phyloP scores from a whole-genome alignment of 306 rosid genomes.

The peach (Prunus persica) region Prunus_persica_NCBIv2 NC_034010.1:3399001-3399500 shows the following conservation, averaged over 20 bases:
- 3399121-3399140: constrained; percentile 28
- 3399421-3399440: constrained; percentile 57
- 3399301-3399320: constrained; percentile 55
- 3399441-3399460: constrained; percentile 37
- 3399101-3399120: constrained; percentile 56
- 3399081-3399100: constrained; percentile 69
- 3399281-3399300: constrained; percentile 56
- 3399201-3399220: no score
- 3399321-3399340: constrained; percentile 65
- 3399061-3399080: constrained; percentile 78
- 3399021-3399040: constrained; percentile 62
- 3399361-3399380: constrained; percentile 60
- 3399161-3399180: no score
- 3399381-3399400: constrained; percentile 90
- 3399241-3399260: constrained; percentile 64
- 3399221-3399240: neutral
- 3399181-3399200: no score
- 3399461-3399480: constrained; percentile 57
- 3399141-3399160: no score
- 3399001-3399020: constrained; percentile 66
- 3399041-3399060: constrained; percentile 85
- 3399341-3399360: constrained; percentile 53
- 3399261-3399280: constrained; percentile 62
- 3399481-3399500: constrained; percentile 74
- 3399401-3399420: constrained; percentile 69